Evolutionary conservation across 2,329 filamentous ascomycete species (phyloP).

Genomic region (Aspergillus puulaauensis): DNA sequence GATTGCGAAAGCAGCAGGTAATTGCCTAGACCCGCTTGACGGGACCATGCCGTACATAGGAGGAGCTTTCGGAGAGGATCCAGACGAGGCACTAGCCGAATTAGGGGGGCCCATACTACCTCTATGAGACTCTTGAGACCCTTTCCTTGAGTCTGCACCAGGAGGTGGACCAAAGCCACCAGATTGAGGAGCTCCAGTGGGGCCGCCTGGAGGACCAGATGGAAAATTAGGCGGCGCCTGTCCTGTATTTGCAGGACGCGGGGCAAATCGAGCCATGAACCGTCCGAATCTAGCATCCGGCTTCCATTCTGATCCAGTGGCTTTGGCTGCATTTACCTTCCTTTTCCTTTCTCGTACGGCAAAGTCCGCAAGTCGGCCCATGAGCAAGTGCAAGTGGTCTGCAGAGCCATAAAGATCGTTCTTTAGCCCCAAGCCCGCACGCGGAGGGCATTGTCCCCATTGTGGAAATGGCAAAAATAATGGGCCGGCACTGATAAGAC

Average conservation of each 20-base stretch:
- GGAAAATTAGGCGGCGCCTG: slow-evolving; percentile 5
- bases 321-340: slow-evolving; percentile 68
- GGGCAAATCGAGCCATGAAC: slow-evolving; percentile 34
- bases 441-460: slow-evolving; percentile 86
- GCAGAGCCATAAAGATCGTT: slow-evolving; percentile 84
- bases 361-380: slow-evolving; percentile 79
- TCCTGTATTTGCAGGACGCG: neutral
- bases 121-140: neutral
- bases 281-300: slow-evolving; percentile 51
- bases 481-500: slow-evolving; percentile 79
- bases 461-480: slow-evolving; percentile 76
- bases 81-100: slow-evolving; percentile 11
- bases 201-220: slow-evolving; percentile 11
- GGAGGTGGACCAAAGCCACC: neutral
- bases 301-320: slow-evolving; percentile 58
- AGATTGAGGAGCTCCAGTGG: slow-evolving; percentile 2
- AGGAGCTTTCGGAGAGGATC: slow-evolving; percentile 23
- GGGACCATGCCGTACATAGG: slow-evolving; percentile 53
- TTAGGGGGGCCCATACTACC: neutral
- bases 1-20: slow-evolving; percentile 54
- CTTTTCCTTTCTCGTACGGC: slow-evolving; percentile 72
- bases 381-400: slow-evolving; percentile 80
- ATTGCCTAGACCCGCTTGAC: slow-evolving; percentile 37
- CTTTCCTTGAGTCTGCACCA: neutral
- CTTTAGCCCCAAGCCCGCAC: slow-evolving; percentile 73